Conservation (phyloP, 768 basidiomycete species). For the Tricholomella constricta region DNA sequence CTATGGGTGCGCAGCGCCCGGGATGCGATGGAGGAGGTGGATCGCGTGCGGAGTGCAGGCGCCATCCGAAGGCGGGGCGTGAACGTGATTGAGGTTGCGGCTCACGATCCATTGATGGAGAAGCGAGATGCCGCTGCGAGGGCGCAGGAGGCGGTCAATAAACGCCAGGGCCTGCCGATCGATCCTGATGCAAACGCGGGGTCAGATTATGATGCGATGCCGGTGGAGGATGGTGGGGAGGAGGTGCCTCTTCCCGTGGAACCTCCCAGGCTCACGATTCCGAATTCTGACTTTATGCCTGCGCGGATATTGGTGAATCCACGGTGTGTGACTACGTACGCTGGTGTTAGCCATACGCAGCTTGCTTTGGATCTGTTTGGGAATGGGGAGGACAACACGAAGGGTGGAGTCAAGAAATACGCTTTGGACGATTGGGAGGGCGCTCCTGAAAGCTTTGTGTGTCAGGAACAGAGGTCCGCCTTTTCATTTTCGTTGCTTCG, state of each 20-base stretch:
- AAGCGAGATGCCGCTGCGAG: conserved; percentile 29
- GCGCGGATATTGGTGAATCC: conserved; percentile 96
- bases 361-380: conserved; percentile 95
- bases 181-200: conserved; percentile 84
- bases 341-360: conserved; percentile 94
- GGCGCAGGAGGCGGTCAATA: conserved; percentile 24
- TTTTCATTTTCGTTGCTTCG: conserved; percentile 4
- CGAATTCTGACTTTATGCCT: conserved; percentile 85
- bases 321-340: conserved; percentile 96
- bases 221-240: conserved; percentile 56
- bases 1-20: conserved; percentile 90
- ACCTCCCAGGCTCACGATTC: conserved; percentile 57
- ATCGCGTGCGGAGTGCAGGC: conserved; percentile 35
- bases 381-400: conserved; percentile 58
- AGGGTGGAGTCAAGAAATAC: conserved; percentile 63
- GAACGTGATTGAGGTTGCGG: conserved; percentile 33
- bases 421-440: conserved; percentile 94
- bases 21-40: conserved; percentile 67
- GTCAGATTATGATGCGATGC: conserved; percentile 88
- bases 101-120: conserved; percentile 34
- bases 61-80: conserved; percentile 31
- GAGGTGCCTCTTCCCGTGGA: conserved; percentile 41
- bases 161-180: conserved; percentile 28
- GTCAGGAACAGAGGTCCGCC: conserved; percentile 87
- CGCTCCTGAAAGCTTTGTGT: conserved; percentile 96